These are phyloP conservation scores for Xylaria longipes DNA, from an alignment of 495 filamentous ascomycete species.

Conservation along the genomic window DNA sequence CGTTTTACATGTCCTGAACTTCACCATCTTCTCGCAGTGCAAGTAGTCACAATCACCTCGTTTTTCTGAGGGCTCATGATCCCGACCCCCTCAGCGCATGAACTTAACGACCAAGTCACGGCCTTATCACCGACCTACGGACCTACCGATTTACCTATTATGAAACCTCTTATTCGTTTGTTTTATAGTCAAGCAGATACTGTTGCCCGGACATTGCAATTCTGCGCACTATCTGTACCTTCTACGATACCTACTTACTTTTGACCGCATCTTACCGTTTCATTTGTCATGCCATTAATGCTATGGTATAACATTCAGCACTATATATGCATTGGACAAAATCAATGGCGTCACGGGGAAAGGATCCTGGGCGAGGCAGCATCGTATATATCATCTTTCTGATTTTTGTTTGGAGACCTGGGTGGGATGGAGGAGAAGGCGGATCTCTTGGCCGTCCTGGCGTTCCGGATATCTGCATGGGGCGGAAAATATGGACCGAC, in stretches of 20 bases:
- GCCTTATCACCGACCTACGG: neutral
- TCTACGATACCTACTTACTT: slow-evolving; percentile 26
- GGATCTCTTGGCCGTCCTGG: slow-evolving; percentile 33
- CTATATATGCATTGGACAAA: slow-evolving; percentile 32
- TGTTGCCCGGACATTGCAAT: neutral
- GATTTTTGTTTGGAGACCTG: slow-evolving; percentile 21
- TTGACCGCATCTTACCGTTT: slow-evolving; percentile 29
- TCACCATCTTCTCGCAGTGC: neutral
- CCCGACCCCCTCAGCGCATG: neutral
- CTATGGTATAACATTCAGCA: slow-evolving; percentile 18
- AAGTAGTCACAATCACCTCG: neutral
- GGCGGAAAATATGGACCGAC: slow-evolving; percentile 29
- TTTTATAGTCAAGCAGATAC: slow-evolving; percentile 31
- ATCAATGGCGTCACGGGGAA: slow-evolving; percentile 31
- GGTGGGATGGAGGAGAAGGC: slow-evolving; percentile 28
- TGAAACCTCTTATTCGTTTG: slow-evolving; percentile 33
- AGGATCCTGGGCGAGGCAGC: slow-evolving; percentile 33
- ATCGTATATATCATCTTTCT: slow-evolving; percentile 35
- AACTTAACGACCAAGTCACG: slow-evolving; percentile 7
- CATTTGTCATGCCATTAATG: slow-evolving; percentile 32
- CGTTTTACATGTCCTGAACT: neutral
- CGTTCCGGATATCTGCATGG: slow-evolving; percentile 42
- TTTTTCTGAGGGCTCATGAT: neutral
- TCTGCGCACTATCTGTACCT: slow-evolving; percentile 31
- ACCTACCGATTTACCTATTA: slow-evolving; percentile 1